Evolutionary conservation across 805 yeast genomes (phyloP), one percentile per base, ranked within the genome.

Genomic region (Starmerella apicola): DNA sequence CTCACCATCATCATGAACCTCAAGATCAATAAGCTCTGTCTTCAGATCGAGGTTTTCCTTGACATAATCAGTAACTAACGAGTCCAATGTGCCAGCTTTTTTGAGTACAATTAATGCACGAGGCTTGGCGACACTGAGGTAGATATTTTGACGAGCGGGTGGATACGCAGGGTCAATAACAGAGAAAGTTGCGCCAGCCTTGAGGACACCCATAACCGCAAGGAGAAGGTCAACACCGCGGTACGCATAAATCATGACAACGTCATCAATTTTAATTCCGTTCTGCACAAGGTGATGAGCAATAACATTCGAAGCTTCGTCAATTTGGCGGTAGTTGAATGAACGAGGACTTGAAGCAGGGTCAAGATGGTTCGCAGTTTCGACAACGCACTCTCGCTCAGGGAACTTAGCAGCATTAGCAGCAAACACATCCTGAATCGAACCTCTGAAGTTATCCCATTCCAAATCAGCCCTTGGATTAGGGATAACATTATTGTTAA

Each of bases 141-240:
- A 91, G 45, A 91, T 74, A 48, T 83, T 91, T 62, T 91, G 99
- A 62, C 99, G 76, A 8, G 94, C 94, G 15, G 98, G 95, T 32
- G 99, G 99, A 60, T 91, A 91, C 4, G 97, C 97, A 6, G 98
- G 98, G 58, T 91, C 99, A 49, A 91, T 93, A 18, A 91, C 99
- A 8, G 96, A 86, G 60, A 91, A 91, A 0, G 98, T 88, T 15
- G 95, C 97, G 52, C 99, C 99, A 1, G 98, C 97, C 64, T 91
- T 91, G 58, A 91, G 72, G 17, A 85, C 95, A 61, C 97, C 99
- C 81, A 91, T 78, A 15, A 91, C 96, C 5, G 97, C 93, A 32
- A 93, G 83, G 74, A 91, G 83, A 46, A 91, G 67, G 58, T 91
- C 99, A 6, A 91, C 98, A 52, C 96, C 95, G 62, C 99, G 76